Evolutionary conservation across 768 basidiomycete genomes (phyloP).

Genomic region (Boletus pseudopeckii): DNA sequence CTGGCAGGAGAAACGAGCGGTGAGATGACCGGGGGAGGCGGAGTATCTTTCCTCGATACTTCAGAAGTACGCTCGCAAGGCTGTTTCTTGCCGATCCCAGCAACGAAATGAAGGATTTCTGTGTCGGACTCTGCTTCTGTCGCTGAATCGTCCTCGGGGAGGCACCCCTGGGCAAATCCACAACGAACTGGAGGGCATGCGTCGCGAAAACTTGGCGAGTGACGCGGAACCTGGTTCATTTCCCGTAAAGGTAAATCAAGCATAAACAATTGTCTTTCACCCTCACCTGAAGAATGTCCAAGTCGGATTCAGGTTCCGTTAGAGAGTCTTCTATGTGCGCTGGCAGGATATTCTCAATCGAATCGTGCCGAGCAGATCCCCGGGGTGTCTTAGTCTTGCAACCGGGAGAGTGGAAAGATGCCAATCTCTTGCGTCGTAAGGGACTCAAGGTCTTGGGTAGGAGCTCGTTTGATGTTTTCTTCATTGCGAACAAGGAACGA

Average conservation of each 20-base stretch:
- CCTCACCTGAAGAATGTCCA: slow-evolving; percentile 9
- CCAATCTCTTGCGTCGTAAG: neutral
- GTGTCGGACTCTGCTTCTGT: slow-evolving; percentile 35
- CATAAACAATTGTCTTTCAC: neutral
- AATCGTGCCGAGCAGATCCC: neutral
- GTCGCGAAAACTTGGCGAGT: neutral
- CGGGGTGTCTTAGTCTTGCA: neutral
- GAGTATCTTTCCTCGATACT: slow-evolving; percentile 1
- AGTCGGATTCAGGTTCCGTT: slow-evolving; percentile 33
- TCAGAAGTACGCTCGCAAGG: neutral
- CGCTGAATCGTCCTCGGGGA: slow-evolving; percentile 25
- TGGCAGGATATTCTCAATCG: slow-evolving; percentile 5
- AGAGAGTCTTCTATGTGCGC: slow-evolving; percentile 23
- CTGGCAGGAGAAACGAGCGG: slow-evolving; percentile 29
- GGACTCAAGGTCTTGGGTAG: neutral
- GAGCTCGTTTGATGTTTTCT: neutral
- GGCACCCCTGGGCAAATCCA: neutral
- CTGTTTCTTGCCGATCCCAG: slow-evolving; percentile 15
- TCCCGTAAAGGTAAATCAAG: neutral
- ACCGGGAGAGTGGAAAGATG: slow-evolving; percentile 1
- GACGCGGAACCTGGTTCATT: neutral
- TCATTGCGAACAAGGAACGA: neutral
- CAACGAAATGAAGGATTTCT: slow-evolving; percentile 20
- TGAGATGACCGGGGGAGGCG: slow-evolving; percentile 18
- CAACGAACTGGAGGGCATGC: neutral